Percentiles rank a stretch among this genome's conserved stretches.
Evolutionary conservation across 805 yeast genomes (phyloP).

Genomic region (Tetrapisispora taiwanensis): DNA sequence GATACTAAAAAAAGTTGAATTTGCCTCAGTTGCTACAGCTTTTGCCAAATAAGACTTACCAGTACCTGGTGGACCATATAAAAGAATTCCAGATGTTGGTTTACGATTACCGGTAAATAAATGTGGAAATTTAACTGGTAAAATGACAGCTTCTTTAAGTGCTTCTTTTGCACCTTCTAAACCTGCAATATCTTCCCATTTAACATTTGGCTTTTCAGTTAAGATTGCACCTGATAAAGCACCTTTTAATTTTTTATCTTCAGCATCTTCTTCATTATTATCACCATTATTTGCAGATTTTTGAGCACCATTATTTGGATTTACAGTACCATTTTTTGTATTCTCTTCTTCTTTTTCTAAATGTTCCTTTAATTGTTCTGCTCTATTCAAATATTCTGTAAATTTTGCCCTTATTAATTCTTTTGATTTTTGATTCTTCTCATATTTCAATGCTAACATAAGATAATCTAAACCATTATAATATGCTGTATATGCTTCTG

Average conservation of each 20-base stretch:
- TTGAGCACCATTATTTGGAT: slow-evolving; percentile 36
- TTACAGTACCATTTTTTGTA: slow-evolving; percentile 38
- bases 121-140: slow-evolving; percentile 95
- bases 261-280: slow-evolving; percentile 63
- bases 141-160: slow-evolving; percentile 89
- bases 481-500: slow-evolving; percentile 88
- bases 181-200: slow-evolving; percentile 95
- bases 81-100: slow-evolving; percentile 81
- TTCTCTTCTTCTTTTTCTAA: slow-evolving; percentile 51
- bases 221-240: slow-evolving; percentile 88
- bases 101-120: slow-evolving; percentile 88
- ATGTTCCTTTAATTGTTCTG: slow-evolving; percentile 87
- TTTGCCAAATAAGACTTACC: slow-evolving; percentile 96
- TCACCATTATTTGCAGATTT: slow-evolving; percentile 44
- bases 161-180: slow-evolving; percentile 93
- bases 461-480: slow-evolving; percentile 89
- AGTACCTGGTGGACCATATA: slow-evolving; percentile 94
- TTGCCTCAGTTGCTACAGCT: slow-evolving; percentile 98
- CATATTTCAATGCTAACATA: slow-evolving; percentile 92
- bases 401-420: slow-evolving; percentile 81
- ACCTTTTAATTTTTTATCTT: slow-evolving; percentile 78
- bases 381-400: slow-evolving; percentile 83
- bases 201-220: slow-evolving; percentile 83
- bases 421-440: slow-evolving; percentile 81
- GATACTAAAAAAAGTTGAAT: slow-evolving; percentile 91